Conservation (phyloP, 2,329 filamentous ascomycete genomes). For the Claviceps sp. region DNA sequence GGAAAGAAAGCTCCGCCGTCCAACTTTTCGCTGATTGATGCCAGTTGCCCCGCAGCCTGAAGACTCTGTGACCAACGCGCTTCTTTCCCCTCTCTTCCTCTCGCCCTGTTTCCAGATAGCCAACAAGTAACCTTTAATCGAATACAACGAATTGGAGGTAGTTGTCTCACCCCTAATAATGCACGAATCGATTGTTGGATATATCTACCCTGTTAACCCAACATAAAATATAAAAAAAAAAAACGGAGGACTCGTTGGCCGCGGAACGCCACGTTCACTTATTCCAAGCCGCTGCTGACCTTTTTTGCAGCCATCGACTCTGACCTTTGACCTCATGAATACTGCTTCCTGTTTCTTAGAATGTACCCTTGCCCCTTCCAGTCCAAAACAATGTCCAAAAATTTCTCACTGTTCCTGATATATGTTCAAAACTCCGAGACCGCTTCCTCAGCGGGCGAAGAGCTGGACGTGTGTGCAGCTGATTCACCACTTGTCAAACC, state of each 20-base stretch:
- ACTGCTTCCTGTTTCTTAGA: background rate
- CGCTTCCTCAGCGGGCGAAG: background rate
- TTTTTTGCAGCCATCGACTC: background rate
- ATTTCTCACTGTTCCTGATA: background rate
- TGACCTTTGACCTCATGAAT: background rate
- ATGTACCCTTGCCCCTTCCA: background rate
- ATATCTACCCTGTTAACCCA: no score
- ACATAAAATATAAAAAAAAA: no score
- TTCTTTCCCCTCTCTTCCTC: no score
- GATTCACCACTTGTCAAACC: slow-evolving; percentile 49
- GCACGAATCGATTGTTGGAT: no score
- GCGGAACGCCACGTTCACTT: background rate
- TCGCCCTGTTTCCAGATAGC: no score
- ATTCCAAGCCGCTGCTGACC: background rate
- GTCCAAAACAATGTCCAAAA: background rate
- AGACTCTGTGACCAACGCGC: no score
- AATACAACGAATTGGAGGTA: no score
- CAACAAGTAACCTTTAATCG: no score
- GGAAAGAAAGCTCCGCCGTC: no score
- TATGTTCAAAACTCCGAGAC: background rate
- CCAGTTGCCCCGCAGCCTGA: no score
- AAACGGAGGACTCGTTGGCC: background rate
- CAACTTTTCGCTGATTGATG: no score
- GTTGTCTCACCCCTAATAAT: no score
- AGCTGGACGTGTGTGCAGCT: slow-evolving; percentile 1